Percentiles rank a stretch among this genome's conserved stretches.
Conservation (phyloP, 2,329 filamentous ascomycete genomes). For the Penicillium palitans region DNA sequence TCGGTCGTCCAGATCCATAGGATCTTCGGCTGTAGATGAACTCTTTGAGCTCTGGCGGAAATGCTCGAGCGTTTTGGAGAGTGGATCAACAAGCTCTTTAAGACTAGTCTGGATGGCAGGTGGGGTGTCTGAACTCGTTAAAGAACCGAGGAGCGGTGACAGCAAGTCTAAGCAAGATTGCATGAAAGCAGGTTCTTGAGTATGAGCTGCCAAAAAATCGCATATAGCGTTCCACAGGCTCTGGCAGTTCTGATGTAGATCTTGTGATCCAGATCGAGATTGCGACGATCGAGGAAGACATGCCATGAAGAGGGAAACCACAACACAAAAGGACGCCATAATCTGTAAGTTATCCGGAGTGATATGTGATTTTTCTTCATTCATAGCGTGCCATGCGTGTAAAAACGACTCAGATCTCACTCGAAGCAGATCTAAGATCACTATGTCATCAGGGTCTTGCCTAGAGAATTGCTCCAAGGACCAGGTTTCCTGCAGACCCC, state of each 20-base stretch:
- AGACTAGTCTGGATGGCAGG: slow-evolving; percentile 28
- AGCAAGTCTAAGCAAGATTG: slow-evolving; percentile 37
- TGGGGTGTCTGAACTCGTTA: slow-evolving; percentile 18
- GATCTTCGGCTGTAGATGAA: slow-evolving; percentile 26
- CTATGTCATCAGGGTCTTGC: slow-evolving; percentile 36
- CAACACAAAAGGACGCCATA: slow-evolving; percentile 51
- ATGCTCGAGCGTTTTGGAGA: slow-evolving; percentile 36
- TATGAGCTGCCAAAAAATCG: slow-evolving; percentile 30
- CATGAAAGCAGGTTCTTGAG: slow-evolving; percentile 31
- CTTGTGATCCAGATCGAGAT: slow-evolving; percentile 31
- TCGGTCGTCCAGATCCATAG: slow-evolving; percentile 48
- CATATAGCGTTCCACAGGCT: slow-evolving; percentile 40
- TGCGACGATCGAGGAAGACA: slow-evolving; percentile 33
- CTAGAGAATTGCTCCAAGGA: slow-evolving; percentile 28
- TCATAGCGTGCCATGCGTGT: slow-evolving; percentile 47
- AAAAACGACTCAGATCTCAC: slow-evolving; percentile 48
- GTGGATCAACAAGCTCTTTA: slow-evolving; percentile 27
- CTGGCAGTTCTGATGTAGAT: slow-evolving; percentile 30
- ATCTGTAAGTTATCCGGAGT: slow-evolving; percentile 53
- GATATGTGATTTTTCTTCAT: slow-evolving; percentile 46
- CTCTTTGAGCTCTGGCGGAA: slow-evolving; percentile 25
- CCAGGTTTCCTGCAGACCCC: slow-evolving; percentile 25
- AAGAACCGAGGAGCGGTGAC: slow-evolving; percentile 34
- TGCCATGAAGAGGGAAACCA: slow-evolving; percentile 40
- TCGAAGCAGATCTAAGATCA: slow-evolving; percentile 49